A percentile compares a stretch with the other conserved stretches of the same genome.
Conservation (phyloP, 805 yeast genomes). For the Yarrowia sp. region DNA sequence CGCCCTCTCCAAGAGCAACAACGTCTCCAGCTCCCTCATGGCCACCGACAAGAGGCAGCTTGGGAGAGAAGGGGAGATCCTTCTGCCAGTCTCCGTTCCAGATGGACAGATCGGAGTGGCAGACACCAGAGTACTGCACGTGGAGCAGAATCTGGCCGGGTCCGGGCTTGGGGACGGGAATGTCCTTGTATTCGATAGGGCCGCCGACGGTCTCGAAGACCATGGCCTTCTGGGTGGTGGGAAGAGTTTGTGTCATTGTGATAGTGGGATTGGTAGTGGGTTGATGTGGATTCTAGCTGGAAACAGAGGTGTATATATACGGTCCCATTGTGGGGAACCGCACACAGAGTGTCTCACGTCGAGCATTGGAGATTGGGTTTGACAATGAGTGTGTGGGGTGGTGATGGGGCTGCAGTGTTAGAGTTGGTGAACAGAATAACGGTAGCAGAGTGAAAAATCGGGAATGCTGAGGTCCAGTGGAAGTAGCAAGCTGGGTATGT, state of each 20-base stretch:
- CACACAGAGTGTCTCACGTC: not conserved
- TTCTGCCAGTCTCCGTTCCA: constrained; percentile 95
- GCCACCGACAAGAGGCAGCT: constrained; percentile 78
- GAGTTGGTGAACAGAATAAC: too few relatives aligned
- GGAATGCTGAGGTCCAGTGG: too few relatives aligned
- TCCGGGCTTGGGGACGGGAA: constrained; percentile 78
- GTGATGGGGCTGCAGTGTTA: too few relatives aligned
- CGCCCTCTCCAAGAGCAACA: constrained; percentile 70
- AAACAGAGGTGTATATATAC: not conserved
- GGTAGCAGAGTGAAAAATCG: too few relatives aligned
- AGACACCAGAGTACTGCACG: constrained; percentile 85
- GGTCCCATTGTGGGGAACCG: not conserved
- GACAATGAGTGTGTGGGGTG: not conserved
- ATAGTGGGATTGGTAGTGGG: not conserved
- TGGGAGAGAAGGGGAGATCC: constrained; percentile 81
- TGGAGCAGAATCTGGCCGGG: constrained; percentile 75
- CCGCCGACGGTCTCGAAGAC: constrained; percentile 67
- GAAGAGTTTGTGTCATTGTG: constrained; percentile 41
- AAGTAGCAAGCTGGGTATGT: too few relatives aligned
- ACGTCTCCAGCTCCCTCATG: constrained; percentile 90
- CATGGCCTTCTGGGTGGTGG: constrained; percentile 68
- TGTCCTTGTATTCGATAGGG: constrained; percentile 61
- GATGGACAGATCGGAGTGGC: constrained; percentile 92
- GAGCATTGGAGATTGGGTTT: not conserved
- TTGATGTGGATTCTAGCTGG: not conserved